Base-by-base conservation (phyloP, 441 rosid genomes). In the Erysimum cheiri region DNA sequence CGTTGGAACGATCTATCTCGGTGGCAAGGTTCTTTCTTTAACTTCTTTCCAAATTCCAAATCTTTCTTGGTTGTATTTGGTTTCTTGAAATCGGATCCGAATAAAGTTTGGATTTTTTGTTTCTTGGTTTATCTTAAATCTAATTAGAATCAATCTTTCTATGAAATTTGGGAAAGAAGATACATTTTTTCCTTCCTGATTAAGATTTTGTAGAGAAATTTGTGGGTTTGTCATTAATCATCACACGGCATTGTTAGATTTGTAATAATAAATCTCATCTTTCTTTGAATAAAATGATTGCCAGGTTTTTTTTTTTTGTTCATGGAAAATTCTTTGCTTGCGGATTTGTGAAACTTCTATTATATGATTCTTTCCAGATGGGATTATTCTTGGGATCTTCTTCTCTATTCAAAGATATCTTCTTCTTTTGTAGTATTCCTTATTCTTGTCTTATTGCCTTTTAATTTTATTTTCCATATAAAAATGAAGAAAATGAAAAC, bases 21-120 rank as follows among this genome's bases (percentile, higher is more conserved):
- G 89, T 53, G 97, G 92, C 71, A 91, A 87, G 96, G 95, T 90
- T 22, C 11, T 1, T 41, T 33, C 35, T 65, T 22, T n/a, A 37
- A n/a, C n/a, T n/a, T n/a, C 50, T 15, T 65, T 17, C 33, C 32
- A 12, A 5, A 14, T 32, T 52, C 11, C 11, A 4, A 33, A 19
- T 46, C 41, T 39, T 32, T 28, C 33, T 3, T 53, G 4, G 10
- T 36, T 14, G 8, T 44, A 15, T n/a, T 15, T 15, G 24, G 10
- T 44, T 67, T 75, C 36, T 54, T 48, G 63, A 50, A 24, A 40
- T 64, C 24, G 56, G 72, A 74, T 68, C 58, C 44, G 12, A 52
- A 6, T 15, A 29, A 60, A 54, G 50, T 61, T 72, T 0, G 6
- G 4, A 3, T 39, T 32, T 60, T 63, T 50, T 52, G 36, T 39